Percentiles rank a stretch among this genome's conserved stretches.
These are phyloP conservation scores for Zangia roseola DNA, from an alignment of 768 basidiomycete species.

Conservation along the genomic window DNA sequence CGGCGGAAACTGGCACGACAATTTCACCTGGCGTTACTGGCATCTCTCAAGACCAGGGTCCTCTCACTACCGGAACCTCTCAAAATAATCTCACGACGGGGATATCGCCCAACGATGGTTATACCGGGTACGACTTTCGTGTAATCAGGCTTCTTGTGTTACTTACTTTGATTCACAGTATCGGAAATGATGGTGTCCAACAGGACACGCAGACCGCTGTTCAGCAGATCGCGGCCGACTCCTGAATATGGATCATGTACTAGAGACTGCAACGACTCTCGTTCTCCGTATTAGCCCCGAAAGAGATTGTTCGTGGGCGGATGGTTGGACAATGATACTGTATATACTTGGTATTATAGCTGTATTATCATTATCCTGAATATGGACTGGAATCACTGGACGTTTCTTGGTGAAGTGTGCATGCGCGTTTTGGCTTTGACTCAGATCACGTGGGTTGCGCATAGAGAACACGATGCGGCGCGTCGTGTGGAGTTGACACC, in stretches of 20 bases:
- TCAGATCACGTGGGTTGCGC: constrained; percentile 18
- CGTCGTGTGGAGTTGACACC: too few relatives aligned
- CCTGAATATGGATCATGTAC: neutral
- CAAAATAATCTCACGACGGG: constrained; percentile 39
- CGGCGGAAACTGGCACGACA: constrained; percentile 44
- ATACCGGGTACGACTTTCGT: constrained; percentile 36
- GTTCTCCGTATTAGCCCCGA: neutral
- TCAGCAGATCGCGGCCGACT: constrained; percentile 37
- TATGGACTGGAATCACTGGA: too few relatives aligned
- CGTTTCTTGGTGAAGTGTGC: neutral
- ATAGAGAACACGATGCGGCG: too few relatives aligned
- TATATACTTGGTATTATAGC: neutral
- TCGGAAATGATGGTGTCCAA: constrained; percentile 29
- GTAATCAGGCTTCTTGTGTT: neutral
- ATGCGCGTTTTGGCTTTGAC: neutral
- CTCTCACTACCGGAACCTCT: constrained; percentile 34
- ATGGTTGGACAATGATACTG: neutral
- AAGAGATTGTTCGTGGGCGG: neutral
- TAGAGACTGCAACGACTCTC: neutral
- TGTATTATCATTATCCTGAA: neutral
- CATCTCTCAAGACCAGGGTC: constrained; percentile 27
- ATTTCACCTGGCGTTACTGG: constrained; percentile 35
- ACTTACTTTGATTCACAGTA: constrained; percentile 23
- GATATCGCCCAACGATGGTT: constrained; percentile 67
- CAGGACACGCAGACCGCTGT: constrained; percentile 30